Evolutionary conservation across 179 eudicot species (phyloP).

Genomic region (Drosera spatulata): DNA sequence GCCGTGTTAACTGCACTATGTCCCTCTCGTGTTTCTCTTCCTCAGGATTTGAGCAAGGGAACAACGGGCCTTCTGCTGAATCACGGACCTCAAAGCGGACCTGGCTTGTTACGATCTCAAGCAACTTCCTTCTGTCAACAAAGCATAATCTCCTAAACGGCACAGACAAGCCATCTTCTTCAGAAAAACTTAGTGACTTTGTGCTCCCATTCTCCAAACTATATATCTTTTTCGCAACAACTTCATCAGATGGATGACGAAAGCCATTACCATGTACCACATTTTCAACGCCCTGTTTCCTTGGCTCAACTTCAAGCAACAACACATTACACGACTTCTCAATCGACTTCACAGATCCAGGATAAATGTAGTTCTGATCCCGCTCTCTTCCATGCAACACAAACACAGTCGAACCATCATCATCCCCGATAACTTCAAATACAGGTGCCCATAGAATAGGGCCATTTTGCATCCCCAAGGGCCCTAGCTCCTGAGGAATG

Average conservation of each 20-base stretch:
- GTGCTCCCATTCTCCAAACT: conserved; percentile 33
- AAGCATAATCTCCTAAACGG: conserved; percentile 63
- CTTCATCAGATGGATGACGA: conserved; percentile 23
- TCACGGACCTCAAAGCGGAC: conserved; percentile 33
- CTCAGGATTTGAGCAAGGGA: conserved; percentile 40
- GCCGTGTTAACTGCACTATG: conserved; percentile 24
- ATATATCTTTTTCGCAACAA: conserved; percentile 24
- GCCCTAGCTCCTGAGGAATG: conserved; percentile 74
- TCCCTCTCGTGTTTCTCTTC: conserved; percentile 25
- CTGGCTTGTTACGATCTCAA: conserved; percentile 56
- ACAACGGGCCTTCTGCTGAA: conserved; percentile 22
- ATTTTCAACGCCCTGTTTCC: conserved; percentile 24
- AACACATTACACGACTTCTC: conserved; percentile 64
- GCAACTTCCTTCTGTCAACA: conserved; percentile 64
- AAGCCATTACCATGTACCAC: conserved; percentile 29
- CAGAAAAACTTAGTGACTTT: conserved; percentile 41
- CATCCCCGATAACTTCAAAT: conserved; percentile 49
- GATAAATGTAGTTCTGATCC: conserved; percentile 47
- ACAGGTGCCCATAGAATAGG: conserved; percentile 79
- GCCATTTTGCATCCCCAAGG: conserved; percentile 58
- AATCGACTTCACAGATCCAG: conserved; percentile 56
- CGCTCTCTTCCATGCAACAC: conserved; percentile 58
- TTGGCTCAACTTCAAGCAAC: conserved; percentile 70
- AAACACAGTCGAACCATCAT: conserved; percentile 38
- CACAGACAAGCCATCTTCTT: conserved; percentile 20